Evolutionary conservation across 805 yeast species (phyloP).

Genomic region (Yamadazyma endophytica): DNA sequence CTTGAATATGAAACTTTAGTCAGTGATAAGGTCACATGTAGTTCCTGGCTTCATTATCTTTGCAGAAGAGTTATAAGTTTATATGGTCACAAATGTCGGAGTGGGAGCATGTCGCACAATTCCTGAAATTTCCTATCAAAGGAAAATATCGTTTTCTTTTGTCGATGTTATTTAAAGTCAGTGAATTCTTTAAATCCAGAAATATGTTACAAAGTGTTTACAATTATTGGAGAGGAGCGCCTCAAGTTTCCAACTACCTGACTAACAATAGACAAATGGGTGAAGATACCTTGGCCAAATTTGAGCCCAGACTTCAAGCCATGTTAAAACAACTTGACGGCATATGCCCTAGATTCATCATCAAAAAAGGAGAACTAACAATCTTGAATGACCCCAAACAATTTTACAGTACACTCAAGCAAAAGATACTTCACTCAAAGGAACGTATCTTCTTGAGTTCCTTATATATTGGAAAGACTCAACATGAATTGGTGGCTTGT

Average conservation of each 20-base stretch:
- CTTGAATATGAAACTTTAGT: too few species aligned
- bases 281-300: conserved; percentile 14
- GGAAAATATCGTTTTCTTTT: too few species aligned
- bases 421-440: conserved; percentile 60
- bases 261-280: conserved; percentile 4
- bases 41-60: too few species aligned
- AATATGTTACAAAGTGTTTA: conserved; percentile 23
- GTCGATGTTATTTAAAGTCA: too few species aligned
- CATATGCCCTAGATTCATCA: conserved; percentile 63
- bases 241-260: not conserved
- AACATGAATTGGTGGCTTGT: conserved; percentile 67
- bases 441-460: conserved; percentile 75
- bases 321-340: conserved; percentile 53
- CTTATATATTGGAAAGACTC: conserved; percentile 79
- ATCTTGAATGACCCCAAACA: conserved; percentile 62
- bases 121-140: too few species aligned
- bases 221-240: conserved; percentile 14
- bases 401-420: conserved; percentile 66
- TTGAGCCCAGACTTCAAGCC: conserved; percentile 42
- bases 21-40: too few species aligned
- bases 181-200: conserved; percentile 3
- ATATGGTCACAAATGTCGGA: too few species aligned
- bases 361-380: conserved; percentile 53
- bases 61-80: too few species aligned
- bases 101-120: too few species aligned